These are phyloP conservation scores for Tolypocladium amazonense DNA, from an alignment of 2,329 filamentous ascomycete species.

Conservation along the genomic window DNA sequence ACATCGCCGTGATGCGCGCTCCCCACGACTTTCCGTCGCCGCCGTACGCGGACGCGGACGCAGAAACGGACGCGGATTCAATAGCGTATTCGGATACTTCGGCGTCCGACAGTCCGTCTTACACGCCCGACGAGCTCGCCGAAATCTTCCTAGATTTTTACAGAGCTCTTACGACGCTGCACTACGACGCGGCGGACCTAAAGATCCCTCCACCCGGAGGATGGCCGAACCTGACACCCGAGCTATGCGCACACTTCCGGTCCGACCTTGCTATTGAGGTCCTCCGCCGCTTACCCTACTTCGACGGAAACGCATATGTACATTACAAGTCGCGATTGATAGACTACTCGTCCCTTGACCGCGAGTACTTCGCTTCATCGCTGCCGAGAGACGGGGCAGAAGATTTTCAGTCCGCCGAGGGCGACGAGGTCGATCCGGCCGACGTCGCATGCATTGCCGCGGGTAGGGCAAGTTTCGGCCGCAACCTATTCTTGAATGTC, in stretches of 20 bases:
- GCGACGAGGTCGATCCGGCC: neutral
- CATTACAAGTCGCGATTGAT: slow-evolving; percentile 4
- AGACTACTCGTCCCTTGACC: neutral
- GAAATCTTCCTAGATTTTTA: slow-evolving; percentile 16
- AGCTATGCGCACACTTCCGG: slow-evolving; percentile 11
- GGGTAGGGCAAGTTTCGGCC: neutral
- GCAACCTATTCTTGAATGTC: neutral
- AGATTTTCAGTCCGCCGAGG: neutral
- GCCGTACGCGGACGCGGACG: no score
- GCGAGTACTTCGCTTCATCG: neutral
- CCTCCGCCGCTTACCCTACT: slow-evolving; percentile 16
- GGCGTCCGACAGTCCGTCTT: neutral
- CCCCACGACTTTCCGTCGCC: no score
- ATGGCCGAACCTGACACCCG: slow-evolving; percentile 17
- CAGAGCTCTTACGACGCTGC: slow-evolving; percentile 18
- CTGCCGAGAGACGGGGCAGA: neutral
- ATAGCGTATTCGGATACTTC: neutral
- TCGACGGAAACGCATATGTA: slow-evolving; percentile 3
- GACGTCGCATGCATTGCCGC: neutral
- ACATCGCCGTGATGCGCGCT: no score
- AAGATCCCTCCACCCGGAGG: slow-evolving; percentile 16
- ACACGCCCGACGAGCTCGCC: slow-evolving; percentile 14
- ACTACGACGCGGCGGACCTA: slow-evolving; percentile 13
- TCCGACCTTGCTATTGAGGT: slow-evolving; percentile 13
- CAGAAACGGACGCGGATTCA: neutral